Conservation (phyloP, 441 rosid genomes). For the Adansonia gregorii region DNA sequence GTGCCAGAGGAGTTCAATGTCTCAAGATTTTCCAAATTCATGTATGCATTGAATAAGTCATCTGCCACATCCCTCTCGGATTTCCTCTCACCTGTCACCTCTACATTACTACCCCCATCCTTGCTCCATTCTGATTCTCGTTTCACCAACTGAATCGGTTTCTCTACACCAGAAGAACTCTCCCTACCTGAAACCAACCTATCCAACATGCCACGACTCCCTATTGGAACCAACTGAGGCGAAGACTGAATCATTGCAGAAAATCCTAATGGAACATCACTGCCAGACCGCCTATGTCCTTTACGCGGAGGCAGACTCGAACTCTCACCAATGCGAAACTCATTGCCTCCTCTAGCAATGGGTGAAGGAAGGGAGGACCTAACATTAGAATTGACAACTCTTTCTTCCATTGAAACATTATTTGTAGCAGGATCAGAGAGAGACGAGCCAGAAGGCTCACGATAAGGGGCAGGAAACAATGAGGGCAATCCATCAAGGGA, state of each 20-base stretch:
- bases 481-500: constrained; percentile 44
- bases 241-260: constrained; percentile 47
- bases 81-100: constrained; percentile 48
- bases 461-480: constrained; percentile 40
- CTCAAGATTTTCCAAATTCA: constrained; percentile 60
- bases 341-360: constrained; percentile 34
- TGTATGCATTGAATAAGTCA: constrained; percentile 53
- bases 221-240: constrained; percentile 41
- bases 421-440: constrained; percentile 34
- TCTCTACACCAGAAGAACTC: constrained; percentile 27
- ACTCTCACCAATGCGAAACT: constrained; percentile 41
- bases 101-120: constrained; percentile 34
- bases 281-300: constrained; percentile 56
- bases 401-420: constrained; percentile 51
- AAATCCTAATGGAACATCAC: constrained; percentile 57
- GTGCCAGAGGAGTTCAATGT: constrained; percentile 55
- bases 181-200: constrained; percentile 35
- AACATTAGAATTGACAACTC: constrained; percentile 37
- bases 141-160: constrained; percentile 52
- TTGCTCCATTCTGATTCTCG: constrained; percentile 48
- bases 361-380: constrained; percentile 37
- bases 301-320: constrained; percentile 54
- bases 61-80: constrained; percentile 50
- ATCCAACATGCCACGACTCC: constrained; percentile 33
- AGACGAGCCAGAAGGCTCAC: constrained; percentile 32